phyloP scores from a whole-genome alignment of 2,329 filamentous ascomycete species.

The Botrytis aclada region DNA sequence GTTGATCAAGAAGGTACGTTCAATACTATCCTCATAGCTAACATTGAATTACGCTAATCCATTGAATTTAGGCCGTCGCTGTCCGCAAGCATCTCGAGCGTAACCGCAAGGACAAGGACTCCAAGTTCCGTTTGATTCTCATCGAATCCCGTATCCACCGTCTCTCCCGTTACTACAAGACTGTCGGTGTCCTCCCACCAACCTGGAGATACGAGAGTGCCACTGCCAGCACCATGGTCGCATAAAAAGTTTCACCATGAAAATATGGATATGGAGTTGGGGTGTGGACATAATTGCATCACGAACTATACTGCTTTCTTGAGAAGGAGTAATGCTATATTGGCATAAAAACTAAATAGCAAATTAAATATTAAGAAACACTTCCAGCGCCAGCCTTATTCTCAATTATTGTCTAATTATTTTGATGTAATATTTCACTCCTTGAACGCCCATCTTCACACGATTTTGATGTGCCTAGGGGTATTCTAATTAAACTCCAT shows the following conservation, averaged over 20 bases:
- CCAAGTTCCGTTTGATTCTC: conserved; percentile 99
- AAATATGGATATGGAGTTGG: conserved; percentile 33
- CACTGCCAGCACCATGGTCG: conserved; percentile 90
- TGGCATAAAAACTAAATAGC: conserved; percentile 33
- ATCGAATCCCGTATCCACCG: conserved; percentile 99
- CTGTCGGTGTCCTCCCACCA: conserved; percentile 76
- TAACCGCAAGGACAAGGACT: conserved; percentile 99
- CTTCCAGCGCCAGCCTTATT: conserved; percentile 20
- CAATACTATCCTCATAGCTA: background rate
- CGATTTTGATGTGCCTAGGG: conserved; percentile 3
- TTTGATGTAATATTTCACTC: background rate
- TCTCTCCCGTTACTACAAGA: conserved; percentile 99
- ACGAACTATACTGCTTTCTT: conserved; percentile 6
- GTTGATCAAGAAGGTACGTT: conserved; percentile 97
- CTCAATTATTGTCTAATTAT: conserved; percentile 5
- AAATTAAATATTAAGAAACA: conserved; percentile 35
- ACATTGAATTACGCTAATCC: conserved; percentile 26
- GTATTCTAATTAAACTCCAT: conserved; percentile 10
- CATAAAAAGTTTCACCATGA: conserved; percentile 50
- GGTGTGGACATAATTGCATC: conserved; percentile 31
- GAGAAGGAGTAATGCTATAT: conserved; percentile 25
- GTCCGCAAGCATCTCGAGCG: conserved; percentile 99
- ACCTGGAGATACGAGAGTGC: conserved; percentile 99
- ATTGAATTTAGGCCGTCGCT: conserved; percentile 67
- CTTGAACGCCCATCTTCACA: background rate